Percentiles rank a stretch among this genome's conserved stretches.
phyloP scores from a whole-genome alignment of 2,329 filamentous ascomycete genomes.

The Raffaelea ambrosiae region DNA sequence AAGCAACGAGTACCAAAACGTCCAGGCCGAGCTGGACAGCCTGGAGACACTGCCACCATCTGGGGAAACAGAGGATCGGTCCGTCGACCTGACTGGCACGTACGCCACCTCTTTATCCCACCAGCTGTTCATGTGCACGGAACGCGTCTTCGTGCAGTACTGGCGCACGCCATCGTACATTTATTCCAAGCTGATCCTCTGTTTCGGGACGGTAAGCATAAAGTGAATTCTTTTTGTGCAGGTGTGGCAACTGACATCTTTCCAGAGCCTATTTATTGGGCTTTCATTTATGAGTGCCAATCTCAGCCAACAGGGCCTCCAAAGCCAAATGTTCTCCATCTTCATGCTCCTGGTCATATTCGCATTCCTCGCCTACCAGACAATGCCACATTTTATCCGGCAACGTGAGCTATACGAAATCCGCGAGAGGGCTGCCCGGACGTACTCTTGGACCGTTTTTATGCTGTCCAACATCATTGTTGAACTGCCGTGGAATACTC shows the following conservation, averaged over 20 bases:
- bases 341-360: slow-evolving; percentile 55
- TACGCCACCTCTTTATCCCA: slow-evolving; percentile 59
- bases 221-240: neutral
- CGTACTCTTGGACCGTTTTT: slow-evolving; percentile 59
- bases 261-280: slow-evolving; percentile 52
- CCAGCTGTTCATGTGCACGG: slow-evolving; percentile 52
- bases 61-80: neutral
- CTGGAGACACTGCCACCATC: slow-evolving; percentile 17
- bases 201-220: slow-evolving; percentile 15
- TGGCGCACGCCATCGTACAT: slow-evolving; percentile 72
- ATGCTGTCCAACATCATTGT: slow-evolving; percentile 57
- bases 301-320: slow-evolving; percentile 51
- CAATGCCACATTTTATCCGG: slow-evolving; percentile 59
- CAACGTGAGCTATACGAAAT: slow-evolving; percentile 60
- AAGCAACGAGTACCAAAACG: slow-evolving; percentile 55
- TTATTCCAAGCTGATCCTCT: slow-evolving; percentile 58
- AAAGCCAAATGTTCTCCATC: slow-evolving; percentile 54
- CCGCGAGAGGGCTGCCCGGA: slow-evolving; percentile 54
- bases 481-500: slow-evolving; percentile 57
- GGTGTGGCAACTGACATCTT: slow-evolving; percentile 5
- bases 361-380: slow-evolving; percentile 48
- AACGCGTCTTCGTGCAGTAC: slow-evolving; percentile 67
- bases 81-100: slow-evolving; percentile 31
- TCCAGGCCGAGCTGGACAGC: slow-evolving; percentile 46
- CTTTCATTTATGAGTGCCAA: slow-evolving; percentile 53